Evolutionary conservation across 2,329 filamentous ascomycete genomes (phyloP).

Genomic region (Nemania sp.): DNA sequence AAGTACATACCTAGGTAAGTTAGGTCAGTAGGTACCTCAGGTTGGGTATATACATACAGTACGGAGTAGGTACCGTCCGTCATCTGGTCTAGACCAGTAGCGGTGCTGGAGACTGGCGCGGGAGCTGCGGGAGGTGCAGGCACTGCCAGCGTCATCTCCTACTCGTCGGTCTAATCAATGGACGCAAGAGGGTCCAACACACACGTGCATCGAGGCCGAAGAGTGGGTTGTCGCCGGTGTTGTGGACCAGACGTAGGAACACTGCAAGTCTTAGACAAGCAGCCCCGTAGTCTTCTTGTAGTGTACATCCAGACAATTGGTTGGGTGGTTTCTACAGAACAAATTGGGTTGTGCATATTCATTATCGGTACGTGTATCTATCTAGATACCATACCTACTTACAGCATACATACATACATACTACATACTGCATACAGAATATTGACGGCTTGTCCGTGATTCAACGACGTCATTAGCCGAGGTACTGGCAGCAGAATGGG

Average conservation of each 20-base stretch:
- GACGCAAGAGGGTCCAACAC: constrained; percentile 25
- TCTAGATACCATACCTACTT: background rate
- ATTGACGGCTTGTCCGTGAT: constrained; percentile 1
- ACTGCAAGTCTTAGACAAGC: constrained; percentile 26
- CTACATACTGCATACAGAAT: background rate
- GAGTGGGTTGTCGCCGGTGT: background rate
- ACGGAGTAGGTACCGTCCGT: background rate
- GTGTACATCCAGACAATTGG: background rate
- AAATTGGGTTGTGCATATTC: background rate
- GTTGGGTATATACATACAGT: too few relatives aligned
- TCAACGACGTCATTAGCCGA: constrained; percentile 26
- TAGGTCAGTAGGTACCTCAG: too few relatives aligned
- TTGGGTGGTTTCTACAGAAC: background rate
- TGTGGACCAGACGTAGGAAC: constrained; percentile 22
- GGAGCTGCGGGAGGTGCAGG: constrained; percentile 30
- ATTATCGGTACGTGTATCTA: background rate
- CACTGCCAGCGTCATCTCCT: constrained; percentile 31
- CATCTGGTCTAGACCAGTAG: constrained; percentile 1
- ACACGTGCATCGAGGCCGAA: constrained; percentile 32
- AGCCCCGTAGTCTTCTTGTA: background rate
- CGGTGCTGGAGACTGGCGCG: constrained; percentile 23
- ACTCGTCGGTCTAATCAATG: constrained; percentile 30
- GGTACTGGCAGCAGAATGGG: background rate
- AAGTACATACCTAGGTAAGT: too few relatives aligned
- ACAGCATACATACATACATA: background rate